Conservation (phyloP, 805 yeast species). For the Brettanomyces custersianus region DNA sequence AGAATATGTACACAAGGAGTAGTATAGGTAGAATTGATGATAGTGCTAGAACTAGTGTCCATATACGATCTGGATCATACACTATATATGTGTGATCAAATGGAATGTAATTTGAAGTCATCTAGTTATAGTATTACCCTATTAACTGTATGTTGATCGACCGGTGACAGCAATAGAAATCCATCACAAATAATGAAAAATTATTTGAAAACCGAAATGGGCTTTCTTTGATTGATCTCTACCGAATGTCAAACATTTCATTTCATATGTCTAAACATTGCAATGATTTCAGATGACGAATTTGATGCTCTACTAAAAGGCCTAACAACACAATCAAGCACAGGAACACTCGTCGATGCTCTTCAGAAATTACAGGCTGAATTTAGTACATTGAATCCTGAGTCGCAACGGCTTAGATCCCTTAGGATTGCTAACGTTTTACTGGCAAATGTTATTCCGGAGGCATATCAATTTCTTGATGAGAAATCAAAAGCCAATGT, state of each 20-base stretch:
- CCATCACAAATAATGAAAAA: too few species aligned
- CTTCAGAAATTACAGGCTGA: not conserved
- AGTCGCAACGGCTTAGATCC: too few species aligned
- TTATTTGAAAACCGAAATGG: too few species aligned
- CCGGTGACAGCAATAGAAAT: too few species aligned
- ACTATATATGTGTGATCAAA: conserved; percentile 83
- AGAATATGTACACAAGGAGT: conserved; percentile 65
- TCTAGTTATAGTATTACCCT: not conserved
- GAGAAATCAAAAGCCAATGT: not conserved
- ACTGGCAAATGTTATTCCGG: conserved; percentile 12
- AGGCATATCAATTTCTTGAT: conserved; percentile 13
- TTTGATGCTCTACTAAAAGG: too few species aligned
- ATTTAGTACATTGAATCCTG: too few species aligned
- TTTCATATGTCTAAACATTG: too few species aligned
- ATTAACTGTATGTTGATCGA: not conserved
- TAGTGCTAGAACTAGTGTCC: conserved; percentile 58
- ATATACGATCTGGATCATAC: conserved; percentile 56
- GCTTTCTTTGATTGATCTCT: too few species aligned
- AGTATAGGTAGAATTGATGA: conserved; percentile 77
- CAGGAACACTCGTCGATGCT: not conserved
- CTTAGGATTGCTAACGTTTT: conserved; percentile 11
- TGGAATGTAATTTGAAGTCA: conserved; percentile 31
- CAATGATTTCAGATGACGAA: too few species aligned
- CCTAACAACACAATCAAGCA: not conserved
- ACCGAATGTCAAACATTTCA: too few species aligned